Evolutionary conservation across 805 yeast species (phyloP), one percentile per base, ranked within the genome.

Genomic region (Helenozyma rhizophorensis): DNA sequence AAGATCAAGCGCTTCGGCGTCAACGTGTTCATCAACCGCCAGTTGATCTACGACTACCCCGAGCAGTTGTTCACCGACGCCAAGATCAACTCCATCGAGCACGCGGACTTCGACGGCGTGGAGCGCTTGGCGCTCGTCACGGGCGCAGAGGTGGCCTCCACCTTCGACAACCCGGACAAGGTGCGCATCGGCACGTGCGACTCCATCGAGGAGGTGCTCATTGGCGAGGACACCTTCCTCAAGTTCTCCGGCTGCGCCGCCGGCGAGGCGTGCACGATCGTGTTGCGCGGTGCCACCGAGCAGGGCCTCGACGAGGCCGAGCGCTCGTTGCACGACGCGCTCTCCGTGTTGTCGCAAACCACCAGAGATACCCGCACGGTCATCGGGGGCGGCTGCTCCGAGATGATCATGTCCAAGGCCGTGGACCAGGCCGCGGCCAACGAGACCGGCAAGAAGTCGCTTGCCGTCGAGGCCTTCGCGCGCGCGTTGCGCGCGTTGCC

Each of bases 71-170:
- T 93, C 53, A 74, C 95, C 5, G 98, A 90, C 48, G 63, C 87
- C 26, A 78, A 80, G 34, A 84, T 93, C 50, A 89, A 86, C 60
- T 80, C 96, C 14, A 87, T 93, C 43, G 98, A 93, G 62, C 98
- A 93, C 56, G 97, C 98, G 11, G 98, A 93, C 61, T 93, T 93
- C 51, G 97, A 86, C 53, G 99, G 97, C 53, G 86, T 93, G 34
- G 98, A 93, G 68, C 80, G 97, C 57, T 74, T 93, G 47, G 96
- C 98, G 2, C 70, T 90, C 25, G 98, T 88, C 21, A 89, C 97
- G 9, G 98, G 98, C 32, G 98, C 96, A 55, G 97, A 93, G 69
- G 97, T 93, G 33, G 96, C 81, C 2, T 88, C 97, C 6, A 90
- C 97, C 2, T 93, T 93, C 57, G 99, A 93, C 56, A 72, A 80